A percentile compares a stretch with the other conserved stretches of the same genome.
Evolutionary conservation across 257 asterid genomes (phyloP).

Genomic region (Coffea eugenioides): DNA sequence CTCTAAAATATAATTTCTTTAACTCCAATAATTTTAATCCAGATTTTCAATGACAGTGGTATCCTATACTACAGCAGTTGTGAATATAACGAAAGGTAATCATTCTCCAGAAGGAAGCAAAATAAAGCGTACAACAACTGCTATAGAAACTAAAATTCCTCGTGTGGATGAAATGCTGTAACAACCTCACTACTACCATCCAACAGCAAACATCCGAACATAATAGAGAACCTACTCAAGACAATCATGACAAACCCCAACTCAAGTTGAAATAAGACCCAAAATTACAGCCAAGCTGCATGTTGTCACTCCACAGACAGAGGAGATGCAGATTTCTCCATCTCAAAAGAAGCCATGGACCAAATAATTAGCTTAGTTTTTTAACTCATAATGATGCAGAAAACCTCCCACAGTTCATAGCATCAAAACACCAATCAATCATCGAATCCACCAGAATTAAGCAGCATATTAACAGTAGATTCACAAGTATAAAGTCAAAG

Average conservation of each 20-base stretch:
- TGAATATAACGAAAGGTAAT: neutral
- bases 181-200: neutral
- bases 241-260: neutral
- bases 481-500: neutral
- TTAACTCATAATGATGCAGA: neutral
- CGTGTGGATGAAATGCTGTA: neutral
- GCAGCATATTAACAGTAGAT: neutral
- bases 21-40: neutral
- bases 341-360: neutral
- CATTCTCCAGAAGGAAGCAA: neutral
- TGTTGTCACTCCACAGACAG: neutral
- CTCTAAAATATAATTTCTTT: neutral
- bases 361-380: neutral
- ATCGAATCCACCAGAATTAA: neutral
- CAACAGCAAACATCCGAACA: neutral
- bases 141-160: neutral
- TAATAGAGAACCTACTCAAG: neutral
- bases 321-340: neutral
- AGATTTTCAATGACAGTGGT: neutral
- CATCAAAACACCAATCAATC: neutral
- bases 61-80: neutral
- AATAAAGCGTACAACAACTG: neutral
- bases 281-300: neutral
- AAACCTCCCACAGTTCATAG: neutral
- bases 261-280: constrained; percentile 4